A percentile compares a stretch with the other conserved stretches of the same genome.
phyloP scores from a whole-genome alignment of 352 stramenopile species.

The Phytophthora gonapodyides region DNA sequence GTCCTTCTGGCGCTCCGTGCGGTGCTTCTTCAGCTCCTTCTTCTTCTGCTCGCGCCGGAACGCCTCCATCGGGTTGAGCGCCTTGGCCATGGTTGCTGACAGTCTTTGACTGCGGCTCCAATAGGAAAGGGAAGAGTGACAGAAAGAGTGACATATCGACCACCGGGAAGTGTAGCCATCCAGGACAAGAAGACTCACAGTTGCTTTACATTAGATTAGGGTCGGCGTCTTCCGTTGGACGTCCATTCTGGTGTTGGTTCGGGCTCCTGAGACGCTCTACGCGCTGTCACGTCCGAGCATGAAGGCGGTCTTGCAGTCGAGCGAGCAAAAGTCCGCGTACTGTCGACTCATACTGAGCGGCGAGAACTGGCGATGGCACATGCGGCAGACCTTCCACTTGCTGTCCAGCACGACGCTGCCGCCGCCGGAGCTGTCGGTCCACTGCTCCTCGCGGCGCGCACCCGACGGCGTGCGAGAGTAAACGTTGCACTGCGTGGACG shows the following conservation, averaged over 20 bases:
- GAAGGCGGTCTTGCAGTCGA: constrained; percentile 50
- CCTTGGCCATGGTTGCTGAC: too few relatives aligned
- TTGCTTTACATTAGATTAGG: constrained; percentile 1
- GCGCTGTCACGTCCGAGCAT: constrained; percentile 30
- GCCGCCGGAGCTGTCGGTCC: constrained; percentile 26
- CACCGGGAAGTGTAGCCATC: too few relatives aligned
- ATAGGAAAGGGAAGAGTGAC: too few relatives aligned
- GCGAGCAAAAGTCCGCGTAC: constrained; percentile 43
- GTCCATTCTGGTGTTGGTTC: too few relatives aligned
- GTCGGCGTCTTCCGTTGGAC: constrained; percentile 6
- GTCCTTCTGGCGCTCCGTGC: constrained; percentile 56
- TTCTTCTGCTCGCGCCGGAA: constrained; percentile 84
- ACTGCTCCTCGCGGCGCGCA: constrained; percentile 18
- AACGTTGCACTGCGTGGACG: constrained; percentile 42
- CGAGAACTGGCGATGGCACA: constrained; percentile 46
- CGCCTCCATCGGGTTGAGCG: constrained; percentile 72
- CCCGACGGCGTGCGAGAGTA: constrained; percentile 35
- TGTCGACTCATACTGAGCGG: constrained; percentile 33
- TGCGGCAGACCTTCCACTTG: constrained; percentile 38
- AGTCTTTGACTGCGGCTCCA: too few relatives aligned
- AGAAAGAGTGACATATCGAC: too few relatives aligned
- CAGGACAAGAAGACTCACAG: too few relatives aligned
- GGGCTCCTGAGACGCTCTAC: constrained; percentile 6
- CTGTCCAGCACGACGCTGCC: constrained; percentile 8
- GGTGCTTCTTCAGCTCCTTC: constrained; percentile 85